A percentile compares a stretch with the other conserved stretches of the same genome.
phyloP scores from a whole-genome alignment of 371 early-diverging fungal species.

The Chytridium lagenaria region DNA sequence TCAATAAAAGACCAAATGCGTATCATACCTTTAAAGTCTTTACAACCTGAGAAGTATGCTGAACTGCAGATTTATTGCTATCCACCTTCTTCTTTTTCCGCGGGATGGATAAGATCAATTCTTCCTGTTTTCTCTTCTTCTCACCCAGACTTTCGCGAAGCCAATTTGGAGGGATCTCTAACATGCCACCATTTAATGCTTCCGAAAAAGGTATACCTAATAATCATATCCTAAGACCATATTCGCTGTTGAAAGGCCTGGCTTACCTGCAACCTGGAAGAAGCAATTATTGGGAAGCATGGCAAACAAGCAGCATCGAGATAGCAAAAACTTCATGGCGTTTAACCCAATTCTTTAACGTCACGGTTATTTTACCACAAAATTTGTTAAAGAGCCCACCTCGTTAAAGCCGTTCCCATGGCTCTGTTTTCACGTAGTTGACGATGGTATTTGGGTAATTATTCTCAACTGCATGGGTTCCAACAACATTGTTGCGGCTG shows the following conservation, averaged over 20 bases:
- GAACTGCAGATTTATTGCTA: too few relatives aligned
- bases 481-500: slow-evolving; percentile 22
- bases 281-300: slow-evolving; percentile 32
- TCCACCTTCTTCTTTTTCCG: too few relatives aligned
- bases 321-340: slow-evolving; percentile 45
- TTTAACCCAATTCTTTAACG: slow-evolving; percentile 41
- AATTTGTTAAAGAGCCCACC: slow-evolving; percentile 21
- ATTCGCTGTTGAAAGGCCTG: too few relatives aligned
- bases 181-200: too few relatives aligned
- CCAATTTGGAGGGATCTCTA: too few relatives aligned
- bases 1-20: not conserved
- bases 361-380: not conserved
- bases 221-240: too few relatives aligned
- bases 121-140: slow-evolving; percentile 2
- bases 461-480: slow-evolving; percentile 44
- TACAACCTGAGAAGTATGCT: too few relatives aligned
- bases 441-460: slow-evolving; percentile 48
- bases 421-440: slow-evolving; percentile 36
- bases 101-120: too few relatives aligned
- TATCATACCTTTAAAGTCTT: not conserved
- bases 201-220: too few relatives aligned
- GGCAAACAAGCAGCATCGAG: slow-evolving; percentile 37
- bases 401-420: slow-evolving; percentile 41
- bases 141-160: not conserved
- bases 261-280: slow-evolving; percentile 45